Evolutionary conservation across 306 rosid genomes (phyloP), one percentile per base, ranked within the genome.

Genomic region (Amphicarpaea edgeworthii): DNA sequence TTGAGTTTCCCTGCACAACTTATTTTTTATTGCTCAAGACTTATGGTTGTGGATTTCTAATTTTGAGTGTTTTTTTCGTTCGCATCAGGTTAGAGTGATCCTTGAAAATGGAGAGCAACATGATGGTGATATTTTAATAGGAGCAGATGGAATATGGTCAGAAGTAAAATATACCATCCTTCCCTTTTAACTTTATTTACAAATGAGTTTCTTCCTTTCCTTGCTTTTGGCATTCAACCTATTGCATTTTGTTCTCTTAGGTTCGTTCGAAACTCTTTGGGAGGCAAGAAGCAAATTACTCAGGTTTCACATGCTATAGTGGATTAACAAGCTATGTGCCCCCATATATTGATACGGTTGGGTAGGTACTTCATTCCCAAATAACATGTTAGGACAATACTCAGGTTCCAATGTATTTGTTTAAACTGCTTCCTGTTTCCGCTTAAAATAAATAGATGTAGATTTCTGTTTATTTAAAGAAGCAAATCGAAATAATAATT

Each of bases 141-240:
- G 88, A 26, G 88, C 88, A 74, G 88, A 85, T 81, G 88, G 85
- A 69, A 81, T 85, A 73, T 74, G 88, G 85, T 81, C 88, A 69
- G 68, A 81, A 69, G 88, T 85, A 85, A 73, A 69, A 73, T 78
- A 62, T 26, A 63, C 55, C 53, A 70, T 49, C 82, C 85, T 57
- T 63, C 28, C 17, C 72, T 79, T 61, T 12, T 73, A 20, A n/a
- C 20, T 57, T 77, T 84, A 2, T 46, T 23, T 16, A 15, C 21
- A 55, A 24, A 5, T 70, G 16, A 19, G 24, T 55, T 58, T 3
- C 3, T 37, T 73, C 34, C 51, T 17, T 38, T 77, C 12, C 9
- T 24, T 46, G 12, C 2, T 34, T 50, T 53, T 15, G 17, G 45
- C 28, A 40, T 72, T 60, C 71, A 60, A 24, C 68, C n/a, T 67